Conservation (phyloP, 2,329 filamentous ascomycete genomes). For the Aspergillus fijiensis region DNA sequence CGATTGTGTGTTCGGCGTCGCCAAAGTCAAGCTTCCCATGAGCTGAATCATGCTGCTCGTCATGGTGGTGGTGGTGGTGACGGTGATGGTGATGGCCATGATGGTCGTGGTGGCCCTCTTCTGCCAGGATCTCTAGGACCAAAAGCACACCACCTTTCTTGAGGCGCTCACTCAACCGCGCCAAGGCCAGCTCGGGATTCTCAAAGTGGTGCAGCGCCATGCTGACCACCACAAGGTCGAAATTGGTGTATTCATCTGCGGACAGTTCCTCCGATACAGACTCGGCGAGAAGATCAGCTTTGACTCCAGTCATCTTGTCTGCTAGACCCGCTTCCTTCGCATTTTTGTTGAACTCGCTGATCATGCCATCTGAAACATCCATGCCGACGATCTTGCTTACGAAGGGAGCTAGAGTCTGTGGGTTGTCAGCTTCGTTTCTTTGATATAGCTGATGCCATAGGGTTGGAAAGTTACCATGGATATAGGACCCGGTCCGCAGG, state of each 20-base stretch:
- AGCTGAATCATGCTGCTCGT: slow-evolving; percentile 25
- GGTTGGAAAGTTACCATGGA: slow-evolving; percentile 55
- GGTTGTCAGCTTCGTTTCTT: slow-evolving; percentile 6
- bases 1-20: slow-evolving; percentile 55
- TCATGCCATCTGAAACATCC: slow-evolving; percentile 71
- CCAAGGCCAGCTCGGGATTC: slow-evolving; percentile 60
- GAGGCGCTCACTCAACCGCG: slow-evolving; percentile 60
- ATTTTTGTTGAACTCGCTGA: slow-evolving; percentile 63
- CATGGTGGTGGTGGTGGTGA: slow-evolving; percentile 7
- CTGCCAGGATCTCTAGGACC: slow-evolving; percentile 65
- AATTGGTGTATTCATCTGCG: slow-evolving; percentile 63
- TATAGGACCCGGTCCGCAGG: slow-evolving; percentile 69
- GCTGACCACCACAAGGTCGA: slow-evolving; percentile 66
- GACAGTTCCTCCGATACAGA: slow-evolving; percentile 57
- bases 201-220: slow-evolving; percentile 68
- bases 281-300: slow-evolving; percentile 58
- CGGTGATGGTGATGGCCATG: slow-evolving; percentile 11
- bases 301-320: slow-evolving; percentile 57
- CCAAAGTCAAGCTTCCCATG: slow-evolving; percentile 24
- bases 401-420: slow-evolving; percentile 58
- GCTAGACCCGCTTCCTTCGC: slow-evolving; percentile 53
- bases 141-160: slow-evolving; percentile 65
- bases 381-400: slow-evolving; percentile 65
- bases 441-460: not conserved
- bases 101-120: slow-evolving; percentile 40